Evolutionary conservation across 768 basidiomycete genomes (phyloP), one percentile per base, ranked within the genome.

Genomic region (Omphalotus guepiniiformis): DNA sequence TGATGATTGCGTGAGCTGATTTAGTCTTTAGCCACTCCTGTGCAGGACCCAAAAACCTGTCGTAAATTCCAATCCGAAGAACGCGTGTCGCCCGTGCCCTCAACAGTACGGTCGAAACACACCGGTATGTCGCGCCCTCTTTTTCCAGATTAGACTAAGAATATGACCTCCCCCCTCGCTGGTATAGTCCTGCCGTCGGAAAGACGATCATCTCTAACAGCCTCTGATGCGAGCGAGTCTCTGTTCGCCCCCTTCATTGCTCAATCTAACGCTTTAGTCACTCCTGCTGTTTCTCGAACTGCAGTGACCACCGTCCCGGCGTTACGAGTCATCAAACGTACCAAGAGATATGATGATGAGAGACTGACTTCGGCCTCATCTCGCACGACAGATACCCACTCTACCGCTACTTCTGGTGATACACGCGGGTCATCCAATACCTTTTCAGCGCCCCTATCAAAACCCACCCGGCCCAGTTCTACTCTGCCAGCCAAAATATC

Each of bases 271-370:
- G 19, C 50, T 47, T 18, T 47, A 38, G 49, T 47, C 38, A 49
- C 47, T 43, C 42, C 49, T 22, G 43, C 55, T 26, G 50, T 53
- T 30, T 68, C 63, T 34, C 71, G 46, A 28, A 47, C 18, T 13
- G 25, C 32, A 9, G 37, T 16, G 9, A 25, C 46, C 8, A 27
- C 69, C 1, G 61, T 76, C 19, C 69, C 70, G 39, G 78, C 71
- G 36, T 58, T 78, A 30, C 70, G 67, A 26, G 75, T 78, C n/a
- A 68, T 78, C 22, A 79, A 78, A 52, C 65, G 74, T 38, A 53
- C 56, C 16, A 62, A 60, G 42, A 30, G 39, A 35, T 28, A 42
- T 21, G 53, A 39, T 29, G 55, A 60, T 45, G 51, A 52, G 36
- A 58, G 55, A n/a, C n/a, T n/a, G 27, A 42, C 52, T 3, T 52